Percentiles rank a stretch among this genome's conserved stretches.
Conservation (phyloP, 2,329 filamentous ascomycete genomes). For the Alternaria arbusti region DNA sequence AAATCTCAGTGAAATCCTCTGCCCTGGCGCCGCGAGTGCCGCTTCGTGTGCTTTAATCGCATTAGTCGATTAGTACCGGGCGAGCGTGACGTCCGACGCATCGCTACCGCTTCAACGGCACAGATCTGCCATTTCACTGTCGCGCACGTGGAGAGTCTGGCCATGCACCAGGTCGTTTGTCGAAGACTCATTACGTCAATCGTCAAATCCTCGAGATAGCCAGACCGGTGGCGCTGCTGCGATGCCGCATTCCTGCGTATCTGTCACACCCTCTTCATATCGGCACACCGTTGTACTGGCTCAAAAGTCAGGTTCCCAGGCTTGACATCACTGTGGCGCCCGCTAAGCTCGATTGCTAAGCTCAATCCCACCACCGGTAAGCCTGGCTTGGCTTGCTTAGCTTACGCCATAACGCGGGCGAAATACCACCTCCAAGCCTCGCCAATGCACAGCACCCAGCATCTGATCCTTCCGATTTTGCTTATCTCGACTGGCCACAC, state of each 20-base stretch:
- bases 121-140: neutral
- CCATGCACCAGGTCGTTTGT: neutral
- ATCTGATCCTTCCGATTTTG: neutral
- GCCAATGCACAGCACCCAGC: slow-evolving; percentile 1
- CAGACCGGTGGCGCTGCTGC: neutral
- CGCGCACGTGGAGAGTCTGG: neutral
- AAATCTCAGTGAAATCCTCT: slow-evolving; percentile 19
- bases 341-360: slow-evolving; percentile 11
- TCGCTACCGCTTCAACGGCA: neutral
- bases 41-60: neutral
- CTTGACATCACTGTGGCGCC: slow-evolving; percentile 14
- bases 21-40: slow-evolving; percentile 13
- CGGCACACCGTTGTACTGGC: neutral
- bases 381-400: slow-evolving; percentile 16
- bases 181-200: neutral
- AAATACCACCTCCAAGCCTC: slow-evolving; percentile 8
- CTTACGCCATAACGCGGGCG: slow-evolving; percentile 4
- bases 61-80: slow-evolving; percentile 1
- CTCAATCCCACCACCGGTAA: slow-evolving; percentile 2
- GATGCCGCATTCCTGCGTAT: neutral
- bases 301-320: neutral
- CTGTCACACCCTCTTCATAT: neutral
- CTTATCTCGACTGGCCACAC: neutral
- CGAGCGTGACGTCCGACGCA: slow-evolving; percentile 7
- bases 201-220: neutral